Percentiles rank a stretch among this genome's conserved stretches.
Evolutionary conservation across 805 yeast species (phyloP).

Genomic region (Spathaspora girioi): DNA sequence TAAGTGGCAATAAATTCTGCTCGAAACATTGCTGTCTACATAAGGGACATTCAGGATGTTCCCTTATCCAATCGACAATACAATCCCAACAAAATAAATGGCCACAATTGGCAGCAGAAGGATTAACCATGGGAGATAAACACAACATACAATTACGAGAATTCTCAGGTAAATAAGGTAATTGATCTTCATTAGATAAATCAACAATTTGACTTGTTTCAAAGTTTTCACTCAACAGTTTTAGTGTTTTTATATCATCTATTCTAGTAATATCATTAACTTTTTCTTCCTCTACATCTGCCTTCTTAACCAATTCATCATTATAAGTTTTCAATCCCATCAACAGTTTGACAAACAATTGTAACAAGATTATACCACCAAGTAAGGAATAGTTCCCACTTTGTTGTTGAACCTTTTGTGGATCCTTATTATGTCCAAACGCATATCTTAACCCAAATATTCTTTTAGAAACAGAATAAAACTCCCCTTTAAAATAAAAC

Average conservation of each 20-base stretch:
- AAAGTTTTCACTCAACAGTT: conserved; percentile 7
- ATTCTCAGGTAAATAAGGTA: conserved; percentile 66
- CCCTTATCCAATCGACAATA: conserved; percentile 84
- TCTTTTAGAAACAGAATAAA: conserved; percentile 74
- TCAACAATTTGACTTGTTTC: conserved; percentile 32
- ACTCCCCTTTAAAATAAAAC: conserved; percentile 80
- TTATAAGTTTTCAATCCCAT: conserved; percentile 25
- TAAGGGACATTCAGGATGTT: conserved; percentile 84
- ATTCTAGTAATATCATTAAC: conserved; percentile 8
- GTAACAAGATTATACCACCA: conserved; percentile 59
- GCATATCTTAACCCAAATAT: conserved; percentile 78
- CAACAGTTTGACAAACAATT: conserved; percentile 44
- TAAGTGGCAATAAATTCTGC: conserved; percentile 59
- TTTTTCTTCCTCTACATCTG: conserved; percentile 7
- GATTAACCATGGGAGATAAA: conserved; percentile 72
- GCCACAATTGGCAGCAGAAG: conserved; percentile 87
- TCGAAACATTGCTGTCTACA: conserved; percentile 71
- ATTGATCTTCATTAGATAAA: conserved; percentile 49
- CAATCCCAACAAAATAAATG: conserved; percentile 94
- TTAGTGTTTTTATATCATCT: conserved; percentile 6
- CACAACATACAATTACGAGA: conserved; percentile 85
- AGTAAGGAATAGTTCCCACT: conserved; percentile 70
- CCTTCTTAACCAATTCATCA: conserved; percentile 8
- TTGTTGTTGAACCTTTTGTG: conserved; percentile 31
- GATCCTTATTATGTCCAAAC: conserved; percentile 57